Evolutionary conservation across 2,329 filamentous ascomycete species (phyloP), one percentile per base, ranked within the genome.

Genomic region (Talaromyces verruculosus): DNA sequence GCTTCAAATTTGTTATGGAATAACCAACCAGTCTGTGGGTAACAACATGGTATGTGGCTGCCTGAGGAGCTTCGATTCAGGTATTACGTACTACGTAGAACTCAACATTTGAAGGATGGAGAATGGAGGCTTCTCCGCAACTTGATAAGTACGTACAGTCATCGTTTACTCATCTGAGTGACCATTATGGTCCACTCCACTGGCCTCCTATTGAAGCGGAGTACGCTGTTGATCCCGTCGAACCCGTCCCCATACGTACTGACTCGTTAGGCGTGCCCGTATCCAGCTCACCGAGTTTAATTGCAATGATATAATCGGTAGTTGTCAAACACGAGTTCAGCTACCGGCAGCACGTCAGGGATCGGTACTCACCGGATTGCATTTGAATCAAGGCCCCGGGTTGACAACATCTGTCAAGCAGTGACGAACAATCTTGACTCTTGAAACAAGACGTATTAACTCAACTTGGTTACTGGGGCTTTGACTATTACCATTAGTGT

Each of bases 211-310:
- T 5, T 55, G 51, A 37, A 25, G 19, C 25, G 47, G 47, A 51
- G 47, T 17, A 28, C 47, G 53, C 11, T 35, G 53, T 22, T 57
- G 53, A 37, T 57, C 53, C 53, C 30, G 33, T 35, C 33, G 33
- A 35, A 35, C 33, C 33, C 10, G 51, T 22, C 53, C 19, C 30
- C 30, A 37, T 39, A 37, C n/a, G 11, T 39, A 37, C 53, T 37
- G 53, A 25, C 30, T 57, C 53, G 53, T 8, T 37, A 7, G 5
- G 19, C 30, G n/a, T 25, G 22, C 17, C 11, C 49, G 11, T 57
- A 37, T 39, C 53, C 53, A 17, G 53, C 53, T 57, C 53, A 57
- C 53, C 53, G 33, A 57, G n/a, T 39, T 57, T 39, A 10, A 57
- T 57, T 57, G 33, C 37, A 37, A 57, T 39, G 53, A 25, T 57